Evolutionary conservation across 768 basidiomycete species (phyloP).

Genomic region (Trametes punicea): DNA sequence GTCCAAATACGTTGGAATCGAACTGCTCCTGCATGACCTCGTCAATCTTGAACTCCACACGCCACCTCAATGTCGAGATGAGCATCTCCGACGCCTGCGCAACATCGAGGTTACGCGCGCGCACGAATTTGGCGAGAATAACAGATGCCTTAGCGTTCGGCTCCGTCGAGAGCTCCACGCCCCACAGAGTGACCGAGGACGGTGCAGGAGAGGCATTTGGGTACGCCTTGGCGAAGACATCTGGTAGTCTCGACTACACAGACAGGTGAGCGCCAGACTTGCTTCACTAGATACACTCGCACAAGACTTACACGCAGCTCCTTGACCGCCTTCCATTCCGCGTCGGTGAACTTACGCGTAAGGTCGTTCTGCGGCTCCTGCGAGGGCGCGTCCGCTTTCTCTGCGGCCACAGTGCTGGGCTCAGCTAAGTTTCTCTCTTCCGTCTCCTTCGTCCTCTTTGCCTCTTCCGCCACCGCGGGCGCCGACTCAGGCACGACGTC

Average conservation of each 20-base stretch:
- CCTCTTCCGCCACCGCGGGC: not conserved
- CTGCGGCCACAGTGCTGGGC: not conserved
- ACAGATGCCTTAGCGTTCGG: constrained; percentile 54
- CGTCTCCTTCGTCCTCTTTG: not conserved
- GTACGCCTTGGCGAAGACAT: constrained; percentile 57
- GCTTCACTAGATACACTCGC: not conserved
- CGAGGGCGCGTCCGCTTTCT: constrained; percentile 20
- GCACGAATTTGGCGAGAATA: constrained; percentile 76
- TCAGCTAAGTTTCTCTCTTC: not conserved
- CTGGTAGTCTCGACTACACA: constrained; percentile 39
- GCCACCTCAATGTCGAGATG: constrained; percentile 67
- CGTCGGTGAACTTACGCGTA: constrained; percentile 63
- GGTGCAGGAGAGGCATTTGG: constrained; percentile 53
- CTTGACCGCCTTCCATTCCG: constrained; percentile 70
- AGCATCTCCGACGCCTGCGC: constrained; percentile 59
- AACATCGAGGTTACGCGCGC: constrained; percentile 60
- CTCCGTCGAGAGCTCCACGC: constrained; percentile 56
- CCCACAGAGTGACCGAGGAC: constrained; percentile 61
- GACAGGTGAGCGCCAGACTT: constrained; percentile 11
- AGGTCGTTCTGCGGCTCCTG: constrained; percentile 66
- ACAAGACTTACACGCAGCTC: constrained; percentile 55
- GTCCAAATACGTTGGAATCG: constrained; percentile 35
- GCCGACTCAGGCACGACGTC: not conserved
- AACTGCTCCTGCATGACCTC: constrained; percentile 51
- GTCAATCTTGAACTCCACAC: constrained; percentile 64